These are phyloP conservation scores for Sordariomycetes sp. DNA, from an alignment of 2,329 filamentous ascomycete genomes.

Conservation along the genomic window DNA sequence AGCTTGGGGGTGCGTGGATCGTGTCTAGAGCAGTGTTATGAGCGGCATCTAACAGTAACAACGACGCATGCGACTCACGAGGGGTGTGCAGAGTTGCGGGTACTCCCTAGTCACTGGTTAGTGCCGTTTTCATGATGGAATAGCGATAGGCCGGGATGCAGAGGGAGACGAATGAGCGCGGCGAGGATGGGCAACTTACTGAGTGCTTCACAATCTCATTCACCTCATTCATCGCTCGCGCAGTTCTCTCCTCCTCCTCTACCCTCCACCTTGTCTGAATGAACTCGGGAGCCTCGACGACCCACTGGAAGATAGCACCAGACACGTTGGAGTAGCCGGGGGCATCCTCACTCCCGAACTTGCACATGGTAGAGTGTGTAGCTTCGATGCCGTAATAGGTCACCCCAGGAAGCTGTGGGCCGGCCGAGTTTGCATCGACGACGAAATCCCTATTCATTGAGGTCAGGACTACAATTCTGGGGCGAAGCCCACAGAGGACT, in stretches of 20 bases:
- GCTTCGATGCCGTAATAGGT: constrained; percentile 67
- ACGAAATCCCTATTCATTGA: constrained; percentile 35
- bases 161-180: not conserved
- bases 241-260: constrained; percentile 42
- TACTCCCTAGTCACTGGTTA: not conserved
- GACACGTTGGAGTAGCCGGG: constrained; percentile 52
- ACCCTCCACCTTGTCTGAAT: constrained; percentile 48
- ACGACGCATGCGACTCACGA: not conserved
- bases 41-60: not conserved
- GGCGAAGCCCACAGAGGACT: not conserved
- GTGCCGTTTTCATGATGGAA: not conserved
- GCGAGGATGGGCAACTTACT: not conserved
- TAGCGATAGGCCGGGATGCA: not conserved
- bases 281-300: constrained; percentile 39
- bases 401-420: constrained; percentile 58
- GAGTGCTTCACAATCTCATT: constrained; percentile 28
- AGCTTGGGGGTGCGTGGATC: not conserved
- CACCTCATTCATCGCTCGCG: constrained; percentile 30
- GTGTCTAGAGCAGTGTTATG: not conserved
- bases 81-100: not conserved
- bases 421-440: constrained; percentile 60
- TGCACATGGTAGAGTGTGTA: constrained; percentile 63
- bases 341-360: constrained; percentile 52
- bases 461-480: constrained; percentile 5
- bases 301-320: constrained; percentile 38